Base-by-base conservation (phyloP, 2,329 filamentous ascomycete species). In the Aspergillus novofumigatus region DNA sequence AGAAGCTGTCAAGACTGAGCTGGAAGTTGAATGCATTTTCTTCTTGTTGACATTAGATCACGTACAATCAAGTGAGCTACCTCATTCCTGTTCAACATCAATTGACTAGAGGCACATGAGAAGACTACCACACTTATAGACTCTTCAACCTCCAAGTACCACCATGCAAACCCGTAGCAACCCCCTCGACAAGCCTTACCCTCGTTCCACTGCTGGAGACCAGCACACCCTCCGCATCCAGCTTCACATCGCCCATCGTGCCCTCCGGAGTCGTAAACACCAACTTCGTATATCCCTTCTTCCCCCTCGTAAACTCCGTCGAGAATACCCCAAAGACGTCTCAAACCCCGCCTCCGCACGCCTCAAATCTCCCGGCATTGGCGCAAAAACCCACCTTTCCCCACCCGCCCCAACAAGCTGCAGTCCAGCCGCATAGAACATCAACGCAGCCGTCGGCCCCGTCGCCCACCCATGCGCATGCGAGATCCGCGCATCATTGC, bases 401-500 rank as follows among this genome's bases (percentile, higher is more conserved):
- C 76, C 75, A 4, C 69, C 72, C 0, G 72, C 67, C 3, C 66
- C 74, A 2, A 70, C 62, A 6, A 78, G 60, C 54, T 74, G 73
- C 26, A 81, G 60, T 0, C 75, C 78, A 0, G 77, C 78, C 1
- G 74, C 69, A 55, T 75, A 73, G 60, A 72, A 68, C 2, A 75
- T 78, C 48, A 82, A 61, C 0, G 74, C 73, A 1, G 69, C 72
- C 1, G 78, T 79, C 3, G 80, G 80, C 0, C 79, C 79, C 0
- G 79, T 81, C 0, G 77, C 72, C 80, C 80, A 83, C 3, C 79
- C 79, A 55, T 82, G 80, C 0, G 80, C 78, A 61, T 81, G 79
- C 1, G 69, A 75, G 21, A 81, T 76, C 0, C 79, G 70, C 0
- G 79, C 71, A 54, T 81, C 78, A 58, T 81, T 80, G 0, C 60